Percentiles rank a stretch among this genome's conserved stretches.
These are phyloP conservation scores for Sphaerobolus stellatus DNA, from an alignment of 1,284 basidiomycete genomes.

Conservation along the genomic window DNA sequence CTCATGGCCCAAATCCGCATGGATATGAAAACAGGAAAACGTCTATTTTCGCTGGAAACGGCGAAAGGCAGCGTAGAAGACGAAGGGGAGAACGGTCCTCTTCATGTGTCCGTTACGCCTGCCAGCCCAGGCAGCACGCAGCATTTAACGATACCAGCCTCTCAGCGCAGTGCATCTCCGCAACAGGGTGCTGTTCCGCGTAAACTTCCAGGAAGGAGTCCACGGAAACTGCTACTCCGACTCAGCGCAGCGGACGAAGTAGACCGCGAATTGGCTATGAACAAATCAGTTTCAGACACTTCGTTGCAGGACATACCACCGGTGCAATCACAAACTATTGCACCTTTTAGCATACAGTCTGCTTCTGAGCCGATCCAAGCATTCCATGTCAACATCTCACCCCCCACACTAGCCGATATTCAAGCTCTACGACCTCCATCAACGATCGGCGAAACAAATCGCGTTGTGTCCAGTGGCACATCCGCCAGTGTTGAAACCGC, in stretches of 20 bases:
- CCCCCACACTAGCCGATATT: constrained; percentile 42
- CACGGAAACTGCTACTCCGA: constrained; percentile 27
- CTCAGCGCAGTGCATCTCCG: neutral
- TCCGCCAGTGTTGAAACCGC: constrained; percentile 9
- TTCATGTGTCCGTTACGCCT: constrained; percentile 1
- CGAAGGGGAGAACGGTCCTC: constrained; percentile 13
- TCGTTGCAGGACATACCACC: neutral
- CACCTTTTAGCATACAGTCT: neutral
- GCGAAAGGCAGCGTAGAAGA: constrained; percentile 1
- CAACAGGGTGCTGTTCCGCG: neutral
- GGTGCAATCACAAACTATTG: neutral
- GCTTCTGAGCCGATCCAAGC: neutral
- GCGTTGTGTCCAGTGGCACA: constrained; percentile 69
- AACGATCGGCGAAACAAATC: constrained; percentile 72
- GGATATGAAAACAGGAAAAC: constrained; percentile 69
- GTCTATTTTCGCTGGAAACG: constrained; percentile 64
- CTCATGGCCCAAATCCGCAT: constrained; percentile 82
- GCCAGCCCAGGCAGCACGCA: constrained; percentile 3
- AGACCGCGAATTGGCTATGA: constrained; percentile 23
- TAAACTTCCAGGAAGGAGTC: constrained; percentile 21
- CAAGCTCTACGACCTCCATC: constrained; percentile 46
- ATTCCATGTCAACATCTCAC: constrained; percentile 24
- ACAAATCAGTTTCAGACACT: constrained; percentile 11
- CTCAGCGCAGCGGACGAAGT: constrained; percentile 37
- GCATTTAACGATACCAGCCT: neutral